A percentile compares a stretch with the other conserved stretches of the same genome.
phyloP scores from a whole-genome alignment of 768 basidiomycete genomes.

The Galerina marginata region DNA sequence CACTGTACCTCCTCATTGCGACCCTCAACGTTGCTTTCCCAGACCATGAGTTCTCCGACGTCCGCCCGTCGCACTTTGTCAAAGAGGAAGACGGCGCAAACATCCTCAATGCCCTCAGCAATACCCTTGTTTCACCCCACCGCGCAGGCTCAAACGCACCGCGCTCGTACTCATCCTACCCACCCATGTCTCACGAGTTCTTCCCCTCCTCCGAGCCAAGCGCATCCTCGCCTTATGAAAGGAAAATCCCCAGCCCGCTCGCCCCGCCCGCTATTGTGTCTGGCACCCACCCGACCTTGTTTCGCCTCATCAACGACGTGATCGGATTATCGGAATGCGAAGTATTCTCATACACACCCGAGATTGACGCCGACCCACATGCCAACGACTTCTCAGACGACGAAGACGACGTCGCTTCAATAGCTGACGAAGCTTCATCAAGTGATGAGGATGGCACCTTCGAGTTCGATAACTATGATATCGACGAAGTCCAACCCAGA shows the following conservation, averaged over 20 bases:
- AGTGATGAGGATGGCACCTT: conserved; percentile 75
- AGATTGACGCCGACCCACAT: conserved; percentile 94
- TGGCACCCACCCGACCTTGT: conserved; percentile 88
- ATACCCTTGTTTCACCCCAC: conserved; percentile 77
- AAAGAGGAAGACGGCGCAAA: conserved; percentile 80
- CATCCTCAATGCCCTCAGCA: conserved; percentile 86
- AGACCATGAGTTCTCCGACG: conserved; percentile 95
- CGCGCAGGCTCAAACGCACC: conserved; percentile 70
- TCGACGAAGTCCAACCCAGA: conserved; percentile 57
- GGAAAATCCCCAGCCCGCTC: conserved; percentile 63
- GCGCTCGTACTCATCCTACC: conserved; percentile 87
- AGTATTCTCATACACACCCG: conserved; percentile 93
- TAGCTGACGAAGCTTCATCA: conserved; percentile 72
- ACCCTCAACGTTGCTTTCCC: conserved; percentile 98
- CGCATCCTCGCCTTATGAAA: conserved; percentile 70
- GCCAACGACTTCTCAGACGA: conserved; percentile 81
- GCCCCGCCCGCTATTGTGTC: conserved; percentile 76
- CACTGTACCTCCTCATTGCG: conserved; percentile 93
- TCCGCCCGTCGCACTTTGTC: conserved; percentile 88
- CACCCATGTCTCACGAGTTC: conserved; percentile 71
- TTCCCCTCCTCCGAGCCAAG: conserved; percentile 79
- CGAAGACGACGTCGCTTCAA: conserved; percentile 73
- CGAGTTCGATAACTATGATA: conserved; percentile 82
- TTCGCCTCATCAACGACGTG: conserved; percentile 86
- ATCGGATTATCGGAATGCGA: conserved; percentile 93